phyloP scores from a whole-genome alignment of 306 rosid genomes.

The Dryas drummondii region DNA sequence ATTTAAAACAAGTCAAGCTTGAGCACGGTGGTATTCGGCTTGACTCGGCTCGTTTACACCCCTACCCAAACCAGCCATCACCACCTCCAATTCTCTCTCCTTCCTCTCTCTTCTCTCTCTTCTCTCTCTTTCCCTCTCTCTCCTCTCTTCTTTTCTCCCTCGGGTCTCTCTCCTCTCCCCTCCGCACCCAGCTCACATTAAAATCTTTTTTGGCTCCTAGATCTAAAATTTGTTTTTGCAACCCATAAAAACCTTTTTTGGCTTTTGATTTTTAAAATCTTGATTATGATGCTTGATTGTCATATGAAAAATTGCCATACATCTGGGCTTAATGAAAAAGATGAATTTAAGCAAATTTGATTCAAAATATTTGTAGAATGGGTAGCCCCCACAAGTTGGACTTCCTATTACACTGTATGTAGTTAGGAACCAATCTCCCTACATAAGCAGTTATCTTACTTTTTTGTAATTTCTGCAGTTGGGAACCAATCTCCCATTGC shows the following conservation, averaged over 20 bases:
- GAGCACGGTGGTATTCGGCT: too few species aligned
- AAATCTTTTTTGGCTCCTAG: too few species aligned
- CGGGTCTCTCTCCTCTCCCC: too few species aligned
- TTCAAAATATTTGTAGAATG: not conserved
- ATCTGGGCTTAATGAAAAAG: not conserved
- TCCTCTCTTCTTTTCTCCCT: too few species aligned
- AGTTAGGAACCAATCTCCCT: slow-evolving; percentile 45
- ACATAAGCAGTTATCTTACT: not conserved
- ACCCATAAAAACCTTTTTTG: not conserved
- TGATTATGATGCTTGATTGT: too few species aligned
- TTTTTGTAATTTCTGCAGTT: slow-evolving; percentile 34
- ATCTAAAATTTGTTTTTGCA: not conserved
- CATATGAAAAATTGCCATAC: not conserved
- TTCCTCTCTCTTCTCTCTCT: too few species aligned
- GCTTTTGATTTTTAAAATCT: not conserved
- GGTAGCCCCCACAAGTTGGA: not conserved
- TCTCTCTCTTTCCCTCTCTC: too few species aligned
- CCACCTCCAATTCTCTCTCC: too few species aligned
- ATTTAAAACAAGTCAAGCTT: too few species aligned
- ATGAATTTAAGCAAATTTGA: not conserved
- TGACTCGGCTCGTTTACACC: too few species aligned
- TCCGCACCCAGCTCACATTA: too few species aligned
- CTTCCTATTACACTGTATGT: slow-evolving; percentile 3
- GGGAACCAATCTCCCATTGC: slow-evolving; percentile 34
- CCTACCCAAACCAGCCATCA: too few species aligned